Conservation (phyloP, 2,329 filamentous ascomycete genomes). For the Microsporum canis region DNA sequence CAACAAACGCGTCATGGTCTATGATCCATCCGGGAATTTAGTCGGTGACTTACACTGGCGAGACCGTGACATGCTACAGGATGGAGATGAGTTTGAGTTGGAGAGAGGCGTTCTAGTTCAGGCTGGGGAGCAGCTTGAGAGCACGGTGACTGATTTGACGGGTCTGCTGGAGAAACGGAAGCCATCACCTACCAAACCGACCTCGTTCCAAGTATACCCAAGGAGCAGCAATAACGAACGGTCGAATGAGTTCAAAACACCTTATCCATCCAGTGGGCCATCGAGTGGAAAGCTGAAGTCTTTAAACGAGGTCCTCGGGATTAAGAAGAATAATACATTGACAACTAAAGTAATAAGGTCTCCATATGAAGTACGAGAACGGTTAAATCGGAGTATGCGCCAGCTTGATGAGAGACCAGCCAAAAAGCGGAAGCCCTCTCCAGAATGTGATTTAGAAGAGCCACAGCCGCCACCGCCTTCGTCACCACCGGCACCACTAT, state of each 20-base stretch:
- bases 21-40: constrained; percentile 67
- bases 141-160: constrained; percentile 64
- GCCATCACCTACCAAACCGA: constrained; percentile 12
- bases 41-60: constrained; percentile 79
- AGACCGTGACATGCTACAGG: constrained; percentile 54
- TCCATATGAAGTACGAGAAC: constrained; percentile 14
- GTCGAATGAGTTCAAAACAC: constrained; percentile 18
- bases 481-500: neutral
- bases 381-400: neutral
- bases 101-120: constrained; percentile 70
- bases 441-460: neutral
- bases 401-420: neutral
- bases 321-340: constrained; percentile 28
- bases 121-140: constrained; percentile 63
- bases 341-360: neutral
- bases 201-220: constrained; percentile 10
- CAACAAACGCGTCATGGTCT: constrained; percentile 84
- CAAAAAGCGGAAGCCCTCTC: neutral
- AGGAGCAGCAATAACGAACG: too few relatives aligned
- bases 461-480: neutral
- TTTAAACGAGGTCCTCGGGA: constrained; percentile 53
- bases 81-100: constrained; percentile 71
- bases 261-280: constrained; percentile 17
- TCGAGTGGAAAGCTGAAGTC: constrained; percentile 44
- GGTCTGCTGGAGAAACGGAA: constrained; percentile 62